Evolutionary conservation across 2,329 filamentous ascomycete genomes (phyloP), one percentile per base, ranked within the genome.

Genomic region (Curvularia eragrostidis): DNA sequence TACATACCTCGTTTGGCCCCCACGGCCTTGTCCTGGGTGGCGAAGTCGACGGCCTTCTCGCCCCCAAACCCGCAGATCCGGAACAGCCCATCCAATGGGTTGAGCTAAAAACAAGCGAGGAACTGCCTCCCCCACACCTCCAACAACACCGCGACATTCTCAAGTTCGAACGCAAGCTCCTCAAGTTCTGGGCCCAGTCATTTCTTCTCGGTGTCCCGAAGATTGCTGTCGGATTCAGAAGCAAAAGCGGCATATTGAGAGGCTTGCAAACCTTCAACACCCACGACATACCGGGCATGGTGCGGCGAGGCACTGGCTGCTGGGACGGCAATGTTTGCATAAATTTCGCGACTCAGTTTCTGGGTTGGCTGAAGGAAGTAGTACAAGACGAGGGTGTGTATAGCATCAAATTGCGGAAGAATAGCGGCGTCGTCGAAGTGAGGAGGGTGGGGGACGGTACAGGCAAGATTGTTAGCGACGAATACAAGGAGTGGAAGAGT

Each of bases 241-340:
- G 85, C 32, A 86, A 84, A 54, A 72, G 88, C 54, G 94, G 95
- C 7, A 84, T 91, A 52, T 81, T 99, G 21, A 82, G 83, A 47
- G 83, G 85, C 12, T 73, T 96, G 12, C 86, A 96, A 73, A 91
- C 96, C 71, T 85, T 96, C 30, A 86, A 91, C 58, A 97, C 93
- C 1, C 86, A 87, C 44, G 83, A 81, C 28, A 92, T 99, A 53
- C 95, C 95, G 0, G 84, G 85, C 2, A 89, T 85, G 49, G 91
- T 96, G 13, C 87, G 89, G 67, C 83, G 85, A 52, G 87, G 89
- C 0, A 85, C 85, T 28, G 82, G 82, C 2, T 86, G 85, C 46
- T 99, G 95, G 95, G 91, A 98, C 78, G 94, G 91, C 18, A 94
- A 97, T 72, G 85, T 90, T 65, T 97, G 93, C 72, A 95, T 98